Base-by-base conservation (phyloP, 2,329 filamentous ascomycete species). In the Fusarium xyrophilum region DNA sequence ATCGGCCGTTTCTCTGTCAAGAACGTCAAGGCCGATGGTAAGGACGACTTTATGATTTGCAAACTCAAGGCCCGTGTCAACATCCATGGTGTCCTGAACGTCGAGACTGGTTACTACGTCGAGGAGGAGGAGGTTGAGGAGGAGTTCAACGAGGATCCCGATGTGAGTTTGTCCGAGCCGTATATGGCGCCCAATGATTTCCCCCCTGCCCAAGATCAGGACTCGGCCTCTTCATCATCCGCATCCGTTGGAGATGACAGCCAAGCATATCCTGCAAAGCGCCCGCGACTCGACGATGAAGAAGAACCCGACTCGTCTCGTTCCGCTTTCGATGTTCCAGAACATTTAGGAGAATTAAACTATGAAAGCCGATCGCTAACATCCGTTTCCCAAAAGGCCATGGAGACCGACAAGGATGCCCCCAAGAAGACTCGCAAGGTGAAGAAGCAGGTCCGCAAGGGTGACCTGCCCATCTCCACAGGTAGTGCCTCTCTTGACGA, bases 31-130 rank as follows among this genome's bases (percentile, higher is more conserved):
- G 91, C 93, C 40, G 93, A 97, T 77, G 88, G 90, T 71, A 94
- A 96, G 79, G 93, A 96, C 64, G 96, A 98, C 79, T 99, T 98
- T 81, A 98, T 99, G 95, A 96, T 98, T 76, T 99, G 96, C 91
- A 99, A 99, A 85, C 90, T 99, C 67, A 98, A 98, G 88, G 95
- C 96, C 48, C 90, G 96, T 69, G 88, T 99, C 59, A 99, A 99
- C 83, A 88, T 98, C 69, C 94, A 98, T 83, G 96, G 96, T 80
- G 88, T 99, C 63, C 85, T 99, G 71, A 98, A 98, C 78, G 91
- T 99, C 38, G 96, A 99, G 84, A 94, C 90, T 68, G 96, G 94
- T 65, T 99, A 99, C 85, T 98, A 93, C 76, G 96, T 99, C 56
- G 96, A 99, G 84, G 96, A 99, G 78, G 89, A 96, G 77, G 96